Evolutionary conservation across 2,329 filamentous ascomycete species (phyloP).

Genomic region (Colletotrichum sojae): DNA sequence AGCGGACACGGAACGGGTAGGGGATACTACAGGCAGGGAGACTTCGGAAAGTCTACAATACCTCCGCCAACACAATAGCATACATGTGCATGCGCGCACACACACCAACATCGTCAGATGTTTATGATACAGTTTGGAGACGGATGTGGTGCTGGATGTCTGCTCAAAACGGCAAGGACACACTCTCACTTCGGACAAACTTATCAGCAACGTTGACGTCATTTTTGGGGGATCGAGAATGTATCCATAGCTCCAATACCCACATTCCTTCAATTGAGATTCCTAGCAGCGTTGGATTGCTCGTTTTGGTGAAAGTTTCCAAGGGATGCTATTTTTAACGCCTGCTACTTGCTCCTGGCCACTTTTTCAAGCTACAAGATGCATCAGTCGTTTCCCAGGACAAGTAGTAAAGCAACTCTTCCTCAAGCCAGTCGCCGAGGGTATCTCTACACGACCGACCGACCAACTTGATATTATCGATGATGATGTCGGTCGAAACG

Average conservation of each 20-base stretch:
- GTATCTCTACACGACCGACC: too few species aligned
- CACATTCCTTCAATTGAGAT: conserved; percentile 31
- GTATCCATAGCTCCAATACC: conserved; percentile 19
- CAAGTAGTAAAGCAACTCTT: too few species aligned
- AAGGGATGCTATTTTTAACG: too few species aligned
- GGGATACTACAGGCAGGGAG: background rate
- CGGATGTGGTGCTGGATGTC: conserved; percentile 1
- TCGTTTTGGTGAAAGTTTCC: background rate
- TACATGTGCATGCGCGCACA: too few species aligned
- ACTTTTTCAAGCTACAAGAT: too few species aligned
- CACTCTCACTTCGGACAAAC: conserved; percentile 2
- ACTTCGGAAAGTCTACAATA: background rate
- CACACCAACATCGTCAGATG: background rate
- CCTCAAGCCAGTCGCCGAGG: too few species aligned
- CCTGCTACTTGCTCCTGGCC: too few species aligned
- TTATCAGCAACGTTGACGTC: background rate
- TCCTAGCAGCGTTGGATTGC: background rate
- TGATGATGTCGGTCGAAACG: too few species aligned
- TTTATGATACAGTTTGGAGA: background rate
- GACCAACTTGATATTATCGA: too few species aligned
- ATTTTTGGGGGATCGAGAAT: background rate
- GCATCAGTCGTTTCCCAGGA: too few species aligned
- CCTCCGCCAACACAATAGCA: background rate
- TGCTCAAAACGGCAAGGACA: background rate
- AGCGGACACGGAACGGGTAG: conserved; percentile 10